Evolutionary conservation across 1,284 basidiomycete genomes (phyloP).

Genomic region (Irpex sp.): DNA sequence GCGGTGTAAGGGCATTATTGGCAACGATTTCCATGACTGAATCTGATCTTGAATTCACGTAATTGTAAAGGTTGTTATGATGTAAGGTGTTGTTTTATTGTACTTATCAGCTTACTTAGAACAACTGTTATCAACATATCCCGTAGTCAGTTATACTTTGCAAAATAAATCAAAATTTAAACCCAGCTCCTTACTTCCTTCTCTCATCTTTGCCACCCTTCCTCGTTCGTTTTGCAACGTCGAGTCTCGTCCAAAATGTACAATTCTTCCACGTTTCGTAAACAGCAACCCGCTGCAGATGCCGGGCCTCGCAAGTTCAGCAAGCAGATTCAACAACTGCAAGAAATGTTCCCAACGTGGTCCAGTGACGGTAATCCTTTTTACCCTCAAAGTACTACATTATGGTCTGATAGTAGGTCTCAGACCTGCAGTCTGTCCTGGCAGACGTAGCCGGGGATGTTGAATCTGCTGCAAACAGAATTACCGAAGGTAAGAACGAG

Average conservation of each 20-base stretch:
- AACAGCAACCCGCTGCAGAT: slow-evolving; percentile 23
- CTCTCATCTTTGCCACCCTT: slow-evolving; percentile 6
- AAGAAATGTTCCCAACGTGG: slow-evolving; percentile 78
- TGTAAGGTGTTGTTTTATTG: too few species aligned
- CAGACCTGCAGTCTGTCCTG: slow-evolving; percentile 77
- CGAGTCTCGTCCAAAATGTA: slow-evolving; percentile 29
- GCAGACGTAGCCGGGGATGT: slow-evolving; percentile 73
- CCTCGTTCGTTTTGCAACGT: slow-evolving; percentile 11
- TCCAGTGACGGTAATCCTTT: slow-evolving; percentile 62
- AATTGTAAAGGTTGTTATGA: too few species aligned
- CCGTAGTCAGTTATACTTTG: neutral
- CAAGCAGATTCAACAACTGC: slow-evolving; percentile 55
- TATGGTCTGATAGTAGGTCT: slow-evolving; percentile 21
- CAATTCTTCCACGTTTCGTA: slow-evolving; percentile 32
- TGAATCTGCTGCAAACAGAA: slow-evolving; percentile 70
- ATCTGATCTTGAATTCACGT: too few species aligned
- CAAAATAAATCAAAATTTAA: neutral
- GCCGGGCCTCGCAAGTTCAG: slow-evolving; percentile 40
- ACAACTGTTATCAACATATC: too few species aligned
- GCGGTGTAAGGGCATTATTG: too few species aligned
- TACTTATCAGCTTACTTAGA: too few species aligned
- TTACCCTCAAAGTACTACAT: slow-evolving; percentile 13
- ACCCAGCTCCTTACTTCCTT: slow-evolving; percentile 16
- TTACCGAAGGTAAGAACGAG: slow-evolving; percentile 68
- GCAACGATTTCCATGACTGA: too few species aligned